These are phyloP conservation scores for Parachaetomium inaequale DNA, from an alignment of 495 filamentous ascomycete species.

Conservation along the genomic window DNA sequence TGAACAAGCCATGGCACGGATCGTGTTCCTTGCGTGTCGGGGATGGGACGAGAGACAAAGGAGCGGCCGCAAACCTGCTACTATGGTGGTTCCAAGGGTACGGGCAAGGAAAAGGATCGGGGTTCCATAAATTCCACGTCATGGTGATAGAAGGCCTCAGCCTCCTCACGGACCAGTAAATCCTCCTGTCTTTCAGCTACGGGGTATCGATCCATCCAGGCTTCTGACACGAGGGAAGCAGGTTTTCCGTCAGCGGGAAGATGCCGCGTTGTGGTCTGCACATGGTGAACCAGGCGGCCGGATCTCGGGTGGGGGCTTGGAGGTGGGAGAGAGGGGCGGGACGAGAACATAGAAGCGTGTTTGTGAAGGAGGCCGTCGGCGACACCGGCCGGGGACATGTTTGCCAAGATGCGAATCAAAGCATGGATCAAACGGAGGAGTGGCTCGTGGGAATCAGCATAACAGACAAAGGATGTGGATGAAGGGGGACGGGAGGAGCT, in stretches of 20 bases:
- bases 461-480: too few species aligned
- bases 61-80: not conserved
- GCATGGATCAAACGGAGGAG: not conserved
- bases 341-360: not conserved
- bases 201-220: not conserved
- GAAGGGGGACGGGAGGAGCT: too few species aligned
- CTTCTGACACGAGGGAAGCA: not conserved
- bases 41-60: not conserved
- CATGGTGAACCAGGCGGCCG: not conserved
- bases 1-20: not conserved
- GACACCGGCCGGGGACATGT: not conserved
- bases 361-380: not conserved
- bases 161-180: not conserved
- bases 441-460: too few species aligned
- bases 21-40: not conserved
- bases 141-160: not conserved
- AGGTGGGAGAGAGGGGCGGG: not conserved
- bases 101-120: not conserved
- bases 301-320: not conserved
- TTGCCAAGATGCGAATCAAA: not conserved
- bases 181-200: not conserved
- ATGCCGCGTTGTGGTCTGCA: not conserved
- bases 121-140: not conserved
- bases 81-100: too few species aligned
- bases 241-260: not conserved